A percentile compares a stretch with the other conserved stretches of the same genome.
These are phyloP conservation scores for Diversispora epigaea DNA, from an alignment of 192 early-diverging fungal genomes.

Conservation along the genomic window DNA sequence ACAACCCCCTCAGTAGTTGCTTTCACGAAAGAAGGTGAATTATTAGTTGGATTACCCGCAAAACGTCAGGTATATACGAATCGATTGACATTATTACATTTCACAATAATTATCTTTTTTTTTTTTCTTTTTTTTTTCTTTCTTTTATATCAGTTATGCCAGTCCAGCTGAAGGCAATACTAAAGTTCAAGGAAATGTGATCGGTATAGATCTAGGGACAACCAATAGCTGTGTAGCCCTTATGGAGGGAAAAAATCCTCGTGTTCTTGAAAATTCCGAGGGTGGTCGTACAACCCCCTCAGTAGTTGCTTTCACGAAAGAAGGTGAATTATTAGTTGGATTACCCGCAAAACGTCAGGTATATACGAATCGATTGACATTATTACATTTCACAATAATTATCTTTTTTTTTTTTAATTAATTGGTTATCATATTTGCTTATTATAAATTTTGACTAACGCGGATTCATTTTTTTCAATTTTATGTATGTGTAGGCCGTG, in stretches of 20 bases:
- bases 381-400: neutral
- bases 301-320: constrained; percentile 93
- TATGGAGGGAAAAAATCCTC: constrained; percentile 97
- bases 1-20: constrained; percentile 98
- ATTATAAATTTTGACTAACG: neutral
- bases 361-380: constrained; percentile 13
- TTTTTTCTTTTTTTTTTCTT: too few relatives aligned
- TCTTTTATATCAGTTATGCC: too few relatives aligned
- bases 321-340: constrained; percentile 94
- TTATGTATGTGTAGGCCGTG: constrained; percentile 62
- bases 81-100: neutral
- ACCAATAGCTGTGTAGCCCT: constrained; percentile 99
- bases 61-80: constrained; percentile 77
- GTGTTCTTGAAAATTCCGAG: constrained; percentile 97
- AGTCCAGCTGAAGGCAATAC: constrained; percentile 40
- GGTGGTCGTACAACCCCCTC: constrained; percentile 97
- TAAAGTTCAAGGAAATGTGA: constrained; percentile 87
- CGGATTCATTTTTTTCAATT: neutral
- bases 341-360: constrained; percentile 94
- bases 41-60: constrained; percentile 93
- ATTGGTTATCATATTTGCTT: neutral
- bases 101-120: neutral
- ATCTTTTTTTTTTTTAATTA: neutral
- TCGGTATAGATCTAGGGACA: constrained; percentile 99
- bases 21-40: constrained; percentile 93